Base-by-base conservation (phyloP, 176 grass and related monocot genomes). In the Cocos nucifera region DNA sequence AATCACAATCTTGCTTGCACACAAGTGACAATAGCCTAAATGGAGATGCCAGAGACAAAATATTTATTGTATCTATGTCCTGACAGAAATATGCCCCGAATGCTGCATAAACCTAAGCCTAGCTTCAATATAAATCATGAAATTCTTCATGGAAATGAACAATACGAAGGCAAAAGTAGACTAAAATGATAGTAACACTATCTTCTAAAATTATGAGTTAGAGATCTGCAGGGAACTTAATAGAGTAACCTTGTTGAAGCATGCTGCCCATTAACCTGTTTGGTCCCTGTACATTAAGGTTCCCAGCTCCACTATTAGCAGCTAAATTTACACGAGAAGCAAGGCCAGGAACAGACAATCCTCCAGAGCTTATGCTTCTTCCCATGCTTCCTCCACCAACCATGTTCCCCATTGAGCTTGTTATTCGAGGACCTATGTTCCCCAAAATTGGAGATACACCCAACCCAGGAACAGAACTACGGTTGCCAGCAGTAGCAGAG, bases 401-500 rank as follows among this genome's bases (percentile, higher is more conserved):
- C 57, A 97, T 88, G 71, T 91, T 97, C 62, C 78, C 84, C 22
- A 79, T 71, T 28, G 87, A 78, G 59, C 68, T 78, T 75, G 82
- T 78, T 60, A 98, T 82, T 66, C 87, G 76, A 28, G 78, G 76
- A 32, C 87, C 84, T 28, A 85, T 68, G 68, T 80, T 97, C 62
- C 87, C 93, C 65, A 98, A 85, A 68, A 77, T 73, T 65, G 81
- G 72, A 76, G 82, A 87, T 44, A 75, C 75, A 6, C 75, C 76
- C 80, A 96, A 88, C 49, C 84, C 87, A 69, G 84, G 78, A 73
- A 91, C 81, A 73, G 81, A 85, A 83, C 70, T 90, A 17, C 92
- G 76, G 73, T 55, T 91, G 51, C 78, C 92, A 75, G 78, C 61
- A 17, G 73, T 64, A 26, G 77, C 82, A 62, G 88, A 54, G 72